Base-by-base conservation (phyloP, 2,329 filamentous ascomycete genomes). In the Lasiodiplodia sp. region DNA sequence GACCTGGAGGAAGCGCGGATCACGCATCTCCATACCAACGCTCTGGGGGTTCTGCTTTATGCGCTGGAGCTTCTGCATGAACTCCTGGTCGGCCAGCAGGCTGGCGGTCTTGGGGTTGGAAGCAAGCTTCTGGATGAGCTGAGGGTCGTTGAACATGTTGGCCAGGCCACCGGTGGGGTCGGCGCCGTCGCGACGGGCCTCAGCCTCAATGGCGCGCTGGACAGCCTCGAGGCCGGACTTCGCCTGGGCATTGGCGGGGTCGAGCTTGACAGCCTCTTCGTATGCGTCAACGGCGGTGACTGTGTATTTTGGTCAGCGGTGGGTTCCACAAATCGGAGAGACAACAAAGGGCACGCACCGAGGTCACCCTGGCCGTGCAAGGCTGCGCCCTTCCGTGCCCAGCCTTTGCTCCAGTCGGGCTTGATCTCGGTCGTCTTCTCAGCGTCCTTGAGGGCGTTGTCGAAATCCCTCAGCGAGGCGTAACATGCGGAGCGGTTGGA, bases 371-470 rank as follows among this genome's bases (percentile, higher is more conserved):
- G 85, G 56, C 96, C 96, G 80, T 97, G 96, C 40, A 94, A 86
- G 68, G 96, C 96, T 71, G 94, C 91, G 73, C 95, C 96, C 81
- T 97, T 97, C 70, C 96, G 90, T 69, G 92, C 91, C 91, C 93
- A 97, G 73, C 96, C 96, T 84, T 98, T 98, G 70, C 93, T 90
- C 96, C 96, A 99, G 85, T 98, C 96, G 14, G 95, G 92, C 86
- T 99, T 98, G 80, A 99, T 85, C 82, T 97, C 89, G 67, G 92
- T 96, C 3, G 93, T 96, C 87, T 97, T 97, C 78, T 91, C 91
- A 69, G 96, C 96, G 86, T 99, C 96, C 71, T 91, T 86, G 31
- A 98, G 84, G 23, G 96, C 96, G 73, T 91, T 87, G 71, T 92
- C 85, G 86, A 92, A 99, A 69, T 98, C 89, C 80, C 90, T 93